A percentile compares a stretch with the other conserved stretches of the same genome.
Conservation (phyloP, 2,329 filamentous ascomycete genomes). For the Aspergillus awamori region DNA sequence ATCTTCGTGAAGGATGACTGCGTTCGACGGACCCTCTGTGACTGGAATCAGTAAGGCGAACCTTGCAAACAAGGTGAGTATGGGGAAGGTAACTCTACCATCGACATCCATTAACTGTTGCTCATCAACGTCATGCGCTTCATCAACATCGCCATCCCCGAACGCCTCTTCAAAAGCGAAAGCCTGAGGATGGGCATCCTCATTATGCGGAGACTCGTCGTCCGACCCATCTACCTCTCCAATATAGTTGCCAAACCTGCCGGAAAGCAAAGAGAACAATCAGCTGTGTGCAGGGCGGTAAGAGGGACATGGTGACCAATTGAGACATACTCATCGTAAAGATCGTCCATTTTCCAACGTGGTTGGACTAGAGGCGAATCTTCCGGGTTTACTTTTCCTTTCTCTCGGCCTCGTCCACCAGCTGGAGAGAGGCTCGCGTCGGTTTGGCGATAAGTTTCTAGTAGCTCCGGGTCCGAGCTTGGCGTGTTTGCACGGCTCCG, state of each 20-base stretch:
- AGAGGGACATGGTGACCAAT: constrained; percentile 1
- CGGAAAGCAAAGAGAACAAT: constrained; percentile 16
- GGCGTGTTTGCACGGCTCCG: constrained; percentile 9
- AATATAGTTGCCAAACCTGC: constrained; percentile 97
- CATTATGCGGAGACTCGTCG: constrained; percentile 72
- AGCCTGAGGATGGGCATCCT: constrained; percentile 74
- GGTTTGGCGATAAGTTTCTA: constrained; percentile 1
- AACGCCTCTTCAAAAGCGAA: constrained; percentile 77
- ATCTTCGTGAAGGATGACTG: constrained; percentile 97
- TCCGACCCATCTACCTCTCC: constrained; percentile 90
- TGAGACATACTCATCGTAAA: constrained; percentile 83
- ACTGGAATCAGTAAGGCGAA: constrained; percentile 27
- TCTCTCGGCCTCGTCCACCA: not conserved
- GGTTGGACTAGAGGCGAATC: not conserved
- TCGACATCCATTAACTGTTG: constrained; percentile 95
- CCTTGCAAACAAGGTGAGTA: not conserved
- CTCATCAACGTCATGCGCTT: constrained; percentile 63
- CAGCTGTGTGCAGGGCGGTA: not conserved
- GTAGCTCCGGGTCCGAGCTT: constrained; percentile 12
- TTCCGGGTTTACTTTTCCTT: constrained; percentile 1
- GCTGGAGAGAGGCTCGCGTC: not conserved
- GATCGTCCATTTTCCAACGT: constrained; percentile 73
- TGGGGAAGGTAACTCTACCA: constrained; percentile 52
- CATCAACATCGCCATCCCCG: constrained; percentile 63
- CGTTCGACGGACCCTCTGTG: constrained; percentile 87